Evolutionary conservation across 306 rosid species (phyloP).

Genomic region (Carpinus viminea): DNA sequence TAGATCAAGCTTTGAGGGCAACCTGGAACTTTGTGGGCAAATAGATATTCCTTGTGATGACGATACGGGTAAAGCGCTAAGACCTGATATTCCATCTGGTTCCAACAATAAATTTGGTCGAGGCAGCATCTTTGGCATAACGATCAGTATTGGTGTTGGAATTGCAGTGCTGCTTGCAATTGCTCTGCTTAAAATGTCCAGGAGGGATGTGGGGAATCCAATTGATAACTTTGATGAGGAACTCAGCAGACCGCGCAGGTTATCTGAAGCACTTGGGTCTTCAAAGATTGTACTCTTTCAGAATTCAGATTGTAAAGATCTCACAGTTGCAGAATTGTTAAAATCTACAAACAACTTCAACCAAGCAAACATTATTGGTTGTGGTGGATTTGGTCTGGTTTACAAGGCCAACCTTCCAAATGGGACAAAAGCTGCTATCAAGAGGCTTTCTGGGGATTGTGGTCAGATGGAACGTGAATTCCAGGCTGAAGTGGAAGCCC

Average conservation of each 20-base stretch:
- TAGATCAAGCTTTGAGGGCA: slow-evolving; percentile 74
- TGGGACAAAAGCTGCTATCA: slow-evolving; percentile 70
- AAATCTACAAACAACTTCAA: slow-evolving; percentile 72
- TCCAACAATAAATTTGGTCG: slow-evolving; percentile 47
- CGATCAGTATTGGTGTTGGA: slow-evolving; percentile 55
- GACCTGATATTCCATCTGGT: slow-evolving; percentile 36
- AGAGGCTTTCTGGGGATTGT: slow-evolving; percentile 83
- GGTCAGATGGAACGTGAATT: slow-evolving; percentile 88
- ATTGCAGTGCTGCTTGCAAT: slow-evolving; percentile 61
- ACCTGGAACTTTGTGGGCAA: slow-evolving; percentile 59
- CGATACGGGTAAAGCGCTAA: slow-evolving; percentile 10
- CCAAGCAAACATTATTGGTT: slow-evolving; percentile 80
- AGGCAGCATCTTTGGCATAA: slow-evolving; percentile 48
- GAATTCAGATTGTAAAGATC: slow-evolving; percentile 71
- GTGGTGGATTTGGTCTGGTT: slow-evolving; percentile 87
- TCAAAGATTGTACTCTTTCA: slow-evolving; percentile 71
- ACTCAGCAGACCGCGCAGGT: slow-evolving; percentile 48
- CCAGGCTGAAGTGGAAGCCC: slow-evolving; percentile 88
- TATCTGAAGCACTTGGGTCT: slow-evolving; percentile 62
- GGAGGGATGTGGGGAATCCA: slow-evolving; percentile 44
- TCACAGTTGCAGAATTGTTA: slow-evolving; percentile 63
- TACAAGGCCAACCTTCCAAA: slow-evolving; percentile 77
- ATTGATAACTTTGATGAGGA: slow-evolving; percentile 49
- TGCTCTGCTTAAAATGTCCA: slow-evolving; percentile 52
- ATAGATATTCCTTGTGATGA: slow-evolving; percentile 48